Percentiles rank a stretch among this genome's conserved stretches.
Evolutionary conservation across 441 rosid genomes (phyloP).

Genomic region (Melastoma candidum): DNA sequence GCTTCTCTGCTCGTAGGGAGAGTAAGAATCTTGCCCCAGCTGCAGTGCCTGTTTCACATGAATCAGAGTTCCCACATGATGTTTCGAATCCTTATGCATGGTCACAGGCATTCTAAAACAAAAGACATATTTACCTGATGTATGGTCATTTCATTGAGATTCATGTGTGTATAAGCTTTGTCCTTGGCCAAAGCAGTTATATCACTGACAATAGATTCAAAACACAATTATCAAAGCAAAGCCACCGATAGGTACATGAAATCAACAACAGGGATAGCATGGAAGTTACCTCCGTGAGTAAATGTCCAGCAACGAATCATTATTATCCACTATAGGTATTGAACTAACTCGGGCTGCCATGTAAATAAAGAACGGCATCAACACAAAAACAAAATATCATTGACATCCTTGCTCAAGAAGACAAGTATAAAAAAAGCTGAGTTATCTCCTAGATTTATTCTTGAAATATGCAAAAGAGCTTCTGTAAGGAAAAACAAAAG

Average conservation of each 20-base stretch:
- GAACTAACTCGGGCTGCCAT: conserved; percentile 91
- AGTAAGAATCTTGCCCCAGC: conserved; percentile 72
- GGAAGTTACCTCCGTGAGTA: conserved; percentile 74
- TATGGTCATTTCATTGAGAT: conserved; percentile 79
- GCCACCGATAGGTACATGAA: conserved; percentile 6
- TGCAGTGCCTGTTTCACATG: conserved; percentile 65
- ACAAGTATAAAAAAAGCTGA: too few relatives aligned
- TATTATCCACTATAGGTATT: conserved; percentile 90
- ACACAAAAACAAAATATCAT: conserved; percentile 1
- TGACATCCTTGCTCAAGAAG: too few relatives aligned
- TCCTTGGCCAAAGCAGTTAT: conserved; percentile 97
- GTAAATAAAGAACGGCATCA: conserved; percentile 6
- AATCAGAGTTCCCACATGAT: too few relatives aligned
- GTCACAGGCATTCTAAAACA: background rate
- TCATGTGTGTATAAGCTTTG: conserved; percentile 84
- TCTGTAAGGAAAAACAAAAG: too few relatives aligned
- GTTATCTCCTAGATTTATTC: too few relatives aligned
- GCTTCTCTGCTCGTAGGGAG: conserved; percentile 47
- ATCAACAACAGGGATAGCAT: background rate
- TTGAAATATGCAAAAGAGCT: too few relatives aligned
- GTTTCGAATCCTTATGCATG: too few relatives aligned
- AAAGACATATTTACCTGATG: conserved; percentile 52
- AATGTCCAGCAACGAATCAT: conserved; percentile 87
- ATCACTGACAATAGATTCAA: conserved; percentile 43
- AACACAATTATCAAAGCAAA: conserved; percentile 1